Evolutionary conservation across 306 rosid species (phyloP).

Genomic region (Cucurbita ficifolia): DNA sequence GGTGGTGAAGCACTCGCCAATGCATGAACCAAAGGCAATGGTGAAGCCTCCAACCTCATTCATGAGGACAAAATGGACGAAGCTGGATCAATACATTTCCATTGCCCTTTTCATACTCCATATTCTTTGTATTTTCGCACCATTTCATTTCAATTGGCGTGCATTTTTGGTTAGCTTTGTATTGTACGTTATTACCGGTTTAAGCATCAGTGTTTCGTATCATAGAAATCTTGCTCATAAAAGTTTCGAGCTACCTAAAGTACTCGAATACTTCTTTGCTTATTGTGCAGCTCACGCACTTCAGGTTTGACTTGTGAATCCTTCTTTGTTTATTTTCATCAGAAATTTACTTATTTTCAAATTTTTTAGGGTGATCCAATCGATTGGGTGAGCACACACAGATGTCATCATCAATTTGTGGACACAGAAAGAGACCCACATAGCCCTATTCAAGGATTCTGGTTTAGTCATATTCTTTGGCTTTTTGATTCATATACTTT

Average conservation of each 20-base stretch:
- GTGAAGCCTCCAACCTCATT: background rate
- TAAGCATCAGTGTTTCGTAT: constrained; percentile 57
- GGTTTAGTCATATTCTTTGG: constrained; percentile 86
- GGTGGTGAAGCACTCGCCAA: background rate
- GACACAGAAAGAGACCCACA: constrained; percentile 84
- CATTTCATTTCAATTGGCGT: constrained; percentile 51
- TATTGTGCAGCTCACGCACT: constrained; percentile 62
- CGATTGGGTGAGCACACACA: constrained; percentile 86
- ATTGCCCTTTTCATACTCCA: constrained; percentile 33
- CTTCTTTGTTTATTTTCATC: no score
- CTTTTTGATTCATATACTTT: constrained; percentile 47
- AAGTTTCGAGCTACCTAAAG: constrained; percentile 69
- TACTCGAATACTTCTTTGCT: constrained; percentile 74
- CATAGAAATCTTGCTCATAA: constrained; percentile 71
- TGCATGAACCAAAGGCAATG: background rate
- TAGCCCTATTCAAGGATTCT: constrained; percentile 77
- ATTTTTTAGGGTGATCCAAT: constrained; percentile 60
- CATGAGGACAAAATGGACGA: background rate
- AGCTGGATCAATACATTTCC: constrained; percentile 32
- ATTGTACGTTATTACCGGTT: constrained; percentile 50
- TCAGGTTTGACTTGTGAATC: constrained; percentile 25
- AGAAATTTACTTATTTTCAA: background rate
- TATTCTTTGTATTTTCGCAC: constrained; percentile 44
- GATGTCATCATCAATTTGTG: constrained; percentile 79
- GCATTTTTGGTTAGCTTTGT: constrained; percentile 40